These are phyloP conservation scores for Neckera pumila DNA, from an alignment of 225 moss, liverwort and hornwort genomes.

Conservation along the genomic window DNA sequence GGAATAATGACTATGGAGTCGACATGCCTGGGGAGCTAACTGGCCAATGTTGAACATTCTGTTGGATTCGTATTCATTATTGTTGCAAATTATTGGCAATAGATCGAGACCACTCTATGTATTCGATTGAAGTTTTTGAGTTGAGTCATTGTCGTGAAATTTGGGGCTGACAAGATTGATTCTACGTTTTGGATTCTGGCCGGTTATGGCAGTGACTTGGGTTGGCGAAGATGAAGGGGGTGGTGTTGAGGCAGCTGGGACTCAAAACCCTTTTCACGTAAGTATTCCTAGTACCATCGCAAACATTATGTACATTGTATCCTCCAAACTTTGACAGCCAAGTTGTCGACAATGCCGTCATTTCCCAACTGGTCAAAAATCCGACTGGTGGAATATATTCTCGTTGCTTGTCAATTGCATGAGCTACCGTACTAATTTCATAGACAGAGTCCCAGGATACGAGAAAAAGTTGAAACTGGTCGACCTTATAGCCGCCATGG, in stretches of 20 bases:
- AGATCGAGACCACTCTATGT: background rate
- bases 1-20: background rate
- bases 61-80: background rate
- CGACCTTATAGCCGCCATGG: background rate
- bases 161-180: background rate
- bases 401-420: background rate
- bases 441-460: background rate
- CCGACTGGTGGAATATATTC: background rate
- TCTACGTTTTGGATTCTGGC: background rate
- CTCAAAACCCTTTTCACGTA: background rate
- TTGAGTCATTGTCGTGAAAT: background rate
- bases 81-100: background rate
- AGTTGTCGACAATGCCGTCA: too few species aligned
- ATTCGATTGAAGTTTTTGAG: background rate
- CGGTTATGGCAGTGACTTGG: background rate
- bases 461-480: background rate
- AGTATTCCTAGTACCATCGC: background rate
- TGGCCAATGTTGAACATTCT: background rate
- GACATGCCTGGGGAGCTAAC: background rate
- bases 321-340: background rate
- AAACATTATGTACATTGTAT: background rate
- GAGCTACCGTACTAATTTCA: background rate
- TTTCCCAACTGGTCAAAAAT: background rate
- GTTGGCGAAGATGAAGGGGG: conserved; percentile 12
- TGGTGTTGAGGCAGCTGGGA: conserved; percentile 1